phyloP scores from a whole-genome alignment of 2,329 filamentous ascomycete species.

The Aspergillus fructus region DNA sequence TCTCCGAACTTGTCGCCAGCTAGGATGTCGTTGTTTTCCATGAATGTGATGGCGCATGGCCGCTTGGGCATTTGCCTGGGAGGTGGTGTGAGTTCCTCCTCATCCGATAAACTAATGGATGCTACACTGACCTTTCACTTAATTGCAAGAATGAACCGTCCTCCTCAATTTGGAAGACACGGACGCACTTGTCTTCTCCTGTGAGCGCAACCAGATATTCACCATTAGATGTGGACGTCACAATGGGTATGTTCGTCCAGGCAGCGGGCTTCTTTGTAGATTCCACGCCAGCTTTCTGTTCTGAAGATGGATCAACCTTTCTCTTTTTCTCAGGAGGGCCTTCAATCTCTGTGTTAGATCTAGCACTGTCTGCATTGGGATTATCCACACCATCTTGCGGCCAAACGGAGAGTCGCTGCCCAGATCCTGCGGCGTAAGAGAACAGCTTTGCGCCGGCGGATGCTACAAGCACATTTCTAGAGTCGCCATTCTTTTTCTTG shows the following conservation, averaged over 20 bases:
- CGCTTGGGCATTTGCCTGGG: slow-evolving; percentile 82
- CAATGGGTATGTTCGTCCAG: slow-evolving; percentile 65
- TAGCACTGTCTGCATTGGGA: slow-evolving; percentile 18
- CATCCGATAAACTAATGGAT: background rate
- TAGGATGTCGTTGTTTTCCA: slow-evolving; percentile 71
- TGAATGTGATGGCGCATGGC: slow-evolving; percentile 72
- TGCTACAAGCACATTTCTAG: slow-evolving; percentile 61
- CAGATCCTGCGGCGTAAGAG: slow-evolving; percentile 61
- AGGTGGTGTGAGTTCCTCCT: slow-evolving; percentile 9
- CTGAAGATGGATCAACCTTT: slow-evolving; percentile 37
- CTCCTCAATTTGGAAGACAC: slow-evolving; percentile 70
- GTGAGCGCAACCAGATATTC: slow-evolving; percentile 75
- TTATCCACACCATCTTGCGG: slow-evolving; percentile 32
- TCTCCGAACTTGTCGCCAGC: slow-evolving; percentile 96
- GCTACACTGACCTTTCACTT: slow-evolving; percentile 65
- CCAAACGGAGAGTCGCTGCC: slow-evolving; percentile 64
- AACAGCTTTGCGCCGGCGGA: slow-evolving; percentile 72
- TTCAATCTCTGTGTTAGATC: slow-evolving; percentile 28
- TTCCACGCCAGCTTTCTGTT: slow-evolving; percentile 17
- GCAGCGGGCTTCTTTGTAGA: slow-evolving; percentile 22
- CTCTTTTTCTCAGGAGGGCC: slow-evolving; percentile 46
- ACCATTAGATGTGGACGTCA: slow-evolving; percentile 64
- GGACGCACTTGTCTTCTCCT: slow-evolving; percentile 86
- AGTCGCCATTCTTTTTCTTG: slow-evolving; percentile 22
- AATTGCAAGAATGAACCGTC: slow-evolving; percentile 63